A percentile compares a stretch with the other conserved stretches of the same genome.
phyloP scores from a whole-genome alignment of 768 basidiomycete genomes.

The Candolleomyces eurysporus region DNA sequence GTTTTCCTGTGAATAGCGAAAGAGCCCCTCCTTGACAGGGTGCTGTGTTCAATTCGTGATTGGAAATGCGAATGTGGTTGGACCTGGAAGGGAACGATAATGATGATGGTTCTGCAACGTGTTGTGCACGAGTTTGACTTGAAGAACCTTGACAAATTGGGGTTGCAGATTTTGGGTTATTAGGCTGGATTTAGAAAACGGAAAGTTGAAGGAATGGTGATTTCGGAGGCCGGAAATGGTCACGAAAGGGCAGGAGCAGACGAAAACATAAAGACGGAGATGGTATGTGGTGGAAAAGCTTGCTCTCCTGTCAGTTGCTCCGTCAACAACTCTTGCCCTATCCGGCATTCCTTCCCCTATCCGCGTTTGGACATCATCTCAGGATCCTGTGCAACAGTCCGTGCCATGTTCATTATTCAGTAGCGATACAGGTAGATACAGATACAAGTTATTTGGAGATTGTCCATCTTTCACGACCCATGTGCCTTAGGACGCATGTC shows the following conservation, averaged over 20 bases:
- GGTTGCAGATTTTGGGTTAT: constrained; percentile 26
- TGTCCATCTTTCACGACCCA: background rate
- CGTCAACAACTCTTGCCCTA: background rate
- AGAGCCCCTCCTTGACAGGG: constrained; percentile 5
- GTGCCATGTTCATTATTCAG: background rate
- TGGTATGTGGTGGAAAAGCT: background rate
- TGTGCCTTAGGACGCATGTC: constrained; percentile 14
- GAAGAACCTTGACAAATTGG: constrained; percentile 16
- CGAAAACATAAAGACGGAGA: constrained; percentile 3
- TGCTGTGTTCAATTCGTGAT: constrained; percentile 6
- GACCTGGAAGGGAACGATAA: constrained; percentile 12
- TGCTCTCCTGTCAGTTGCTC: background rate
- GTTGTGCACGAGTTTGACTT: constrained; percentile 63
- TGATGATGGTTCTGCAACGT: constrained; percentile 50
- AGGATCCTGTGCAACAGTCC: background rate
- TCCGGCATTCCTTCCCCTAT: constrained; percentile 2
- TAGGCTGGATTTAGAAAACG: constrained; percentile 1
- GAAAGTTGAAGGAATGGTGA: background rate
- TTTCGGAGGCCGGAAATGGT: background rate
- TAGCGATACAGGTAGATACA: background rate
- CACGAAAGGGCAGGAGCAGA: background rate
- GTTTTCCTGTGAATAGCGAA: constrained; percentile 5
- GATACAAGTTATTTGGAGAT: background rate
- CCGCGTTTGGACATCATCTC: constrained; percentile 2
- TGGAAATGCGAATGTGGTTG: background rate